Base-by-base conservation (phyloP, 2,329 filamentous ascomycete species). In the Cryphonectria parasitica region DNA sequence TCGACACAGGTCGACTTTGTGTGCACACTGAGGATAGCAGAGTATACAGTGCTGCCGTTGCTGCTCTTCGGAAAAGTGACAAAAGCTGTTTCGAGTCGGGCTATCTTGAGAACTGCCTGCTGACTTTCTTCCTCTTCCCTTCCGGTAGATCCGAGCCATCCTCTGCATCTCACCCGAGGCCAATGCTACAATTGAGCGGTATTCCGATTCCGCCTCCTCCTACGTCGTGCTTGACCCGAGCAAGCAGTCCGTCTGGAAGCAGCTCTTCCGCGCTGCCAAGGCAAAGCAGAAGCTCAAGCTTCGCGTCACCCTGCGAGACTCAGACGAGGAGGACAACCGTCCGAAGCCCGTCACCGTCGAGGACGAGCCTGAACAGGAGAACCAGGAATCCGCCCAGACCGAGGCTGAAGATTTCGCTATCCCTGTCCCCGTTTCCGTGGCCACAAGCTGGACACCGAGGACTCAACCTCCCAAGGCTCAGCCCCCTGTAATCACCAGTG, bases 201-300 rank as follows among this genome's bases (percentile, higher is more conserved):
- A 94, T 83, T 98, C 96, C 74, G 96, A 99, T 82, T 98, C 94
- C 74, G 93, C 94, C 74, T 91, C 87, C 62, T 85, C 90, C 74
- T 98, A 92, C 81, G 88, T 98, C 74, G 86, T 88, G 61, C 90
- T 99, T 72, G 92, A 97, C 80, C 85, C 89, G 73, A 85, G 86
- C 79, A 97, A 97, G 78, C 83, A 88, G 11, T 86, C 92, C 62
- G 93, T 97, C 77, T 99, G 97, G 87, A 98, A 98, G 86, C 96
- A 98, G 80, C 91, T 99, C 58, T 95, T 96, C 80, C 92, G 96
- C 77, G 96, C 96, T 75, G 96, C 96, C 74, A 99, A 98, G 85
- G 96, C 96, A 52, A 99, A 99, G 87, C 90, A 95, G 75, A 99
- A 98, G 90, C 90, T 99, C 76, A 95, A 96, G 82, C 88, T 99